Evolutionary conservation across 768 basidiomycete species (phyloP), one percentile per base, ranked within the genome.

Genomic region (Suillus variegatus): DNA sequence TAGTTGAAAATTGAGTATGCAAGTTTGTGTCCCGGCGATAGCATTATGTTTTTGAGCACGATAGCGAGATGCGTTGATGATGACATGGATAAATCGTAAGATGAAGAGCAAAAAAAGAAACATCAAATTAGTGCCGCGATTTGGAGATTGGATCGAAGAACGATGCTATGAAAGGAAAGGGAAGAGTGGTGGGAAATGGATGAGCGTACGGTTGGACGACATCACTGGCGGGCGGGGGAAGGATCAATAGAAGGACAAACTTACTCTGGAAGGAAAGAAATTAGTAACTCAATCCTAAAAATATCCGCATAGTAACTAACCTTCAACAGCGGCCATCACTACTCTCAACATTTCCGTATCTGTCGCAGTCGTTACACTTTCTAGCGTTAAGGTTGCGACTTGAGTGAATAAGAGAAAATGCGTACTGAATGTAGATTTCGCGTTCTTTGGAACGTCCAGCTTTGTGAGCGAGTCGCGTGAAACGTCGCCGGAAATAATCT

Each of bases 261-360:
- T 92, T 84, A 92, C 90, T 91, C 90, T 91, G 70, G 49, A 68
- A 69, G 63, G 64, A 36, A 67, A 65, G 10, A 54, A 71, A 71
- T 51, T 49, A 65, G 64, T 32, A 66, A 61, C 51, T 65, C 44
- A 61, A 67, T 57, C 32, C 57, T 47, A 58, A 62, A 51, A 63
- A 66, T 65, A 25, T 60, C 61, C 35, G 32, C 66, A 54, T 46
- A 10, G 44, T 58, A 63, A 82, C 87, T 70, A 67, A 93, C 93
- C 94, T 95, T 95, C 92, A 60, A 95, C 94, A 66, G 95, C 95
- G 68, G 93, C 92, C 95, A 97, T 97, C 18, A 98, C 93, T 22
- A 96, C 93, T 70, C 91, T 83, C 60, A 96, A 78, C 83, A 95
- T 84, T 22, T 86, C 92, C 1, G 94, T 95, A 80, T 96, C 94